Base-by-base conservation (phyloP, 75 land plant species). In the Cryptomeria japonica region DNA sequence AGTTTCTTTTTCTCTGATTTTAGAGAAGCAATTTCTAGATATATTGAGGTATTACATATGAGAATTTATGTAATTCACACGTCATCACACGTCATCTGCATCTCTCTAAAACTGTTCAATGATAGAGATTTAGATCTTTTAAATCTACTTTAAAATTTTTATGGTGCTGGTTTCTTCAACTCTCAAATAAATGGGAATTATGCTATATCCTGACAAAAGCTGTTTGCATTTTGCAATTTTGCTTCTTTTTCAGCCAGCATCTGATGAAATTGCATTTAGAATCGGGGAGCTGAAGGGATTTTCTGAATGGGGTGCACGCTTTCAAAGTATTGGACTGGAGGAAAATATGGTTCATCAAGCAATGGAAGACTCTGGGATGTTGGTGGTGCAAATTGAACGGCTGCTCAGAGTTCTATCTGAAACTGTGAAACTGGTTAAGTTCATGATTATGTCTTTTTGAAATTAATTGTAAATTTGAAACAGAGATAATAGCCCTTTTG, bases 381-480 rank as follows among this genome's bases (percentile, higher is more conserved):
- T 98, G 19, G 93, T 97, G 36, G 93, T 98, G 80, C 99, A 98
- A 91, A 93, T 97, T 84, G 99, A 98, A 80, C 91, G 99, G 22
- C 93, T 97, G 89, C 88, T 93, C 31, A 95, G 94, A 79, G 90
- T 96, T 86, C 93, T 98, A 32, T 89, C 99, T 73, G 91, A 95
- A 49, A 96, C 94, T 32, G 79, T 90, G 75, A 92, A 93, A 87
- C 94, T 93, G 97, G 99, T 98, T 1, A 87, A 79, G 84, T 84
- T 78, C 1, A 32, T 49, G 51, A 28, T 80, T 85, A 42, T 51
- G 85, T 46, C 39, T 42, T 79, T 83, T 83, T 19, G 28, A 41
- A 83, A 44, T 32, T 12, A 41, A 83, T n/a, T 25, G 16, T 83
- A 83, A 3, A 83, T 16, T 37, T 83, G 25, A n/a, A 83, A 41